These are phyloP conservation scores for Metschnikowia matae DNA, from an alignment of 805 yeast species.

Conservation along the genomic window DNA sequence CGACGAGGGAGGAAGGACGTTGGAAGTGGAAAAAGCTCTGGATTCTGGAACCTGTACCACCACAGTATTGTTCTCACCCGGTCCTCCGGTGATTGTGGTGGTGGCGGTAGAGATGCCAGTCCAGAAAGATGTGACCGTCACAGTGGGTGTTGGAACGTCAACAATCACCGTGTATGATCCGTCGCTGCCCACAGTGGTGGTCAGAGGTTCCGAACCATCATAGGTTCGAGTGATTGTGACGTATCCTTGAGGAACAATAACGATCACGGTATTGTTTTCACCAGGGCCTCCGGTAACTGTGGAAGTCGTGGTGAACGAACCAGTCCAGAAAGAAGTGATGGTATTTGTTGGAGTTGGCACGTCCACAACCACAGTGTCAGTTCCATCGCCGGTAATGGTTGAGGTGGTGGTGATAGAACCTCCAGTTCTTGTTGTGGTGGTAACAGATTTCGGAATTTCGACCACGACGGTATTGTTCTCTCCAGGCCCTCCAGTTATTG, in stretches of 20 bases:
- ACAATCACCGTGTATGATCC: slow-evolving; percentile 6
- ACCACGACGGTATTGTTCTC: slow-evolving; percentile 11
- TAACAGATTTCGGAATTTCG: no score
- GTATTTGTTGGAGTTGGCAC: slow-evolving; percentile 7
- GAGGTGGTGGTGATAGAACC: neutral
- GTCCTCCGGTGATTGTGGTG: slow-evolving; percentile 1
- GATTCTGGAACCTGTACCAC: slow-evolving; percentile 11
- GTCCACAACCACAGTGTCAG: slow-evolving; percentile 7
- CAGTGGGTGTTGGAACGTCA: slow-evolving; percentile 14
- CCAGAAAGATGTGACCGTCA: slow-evolving; percentile 6
- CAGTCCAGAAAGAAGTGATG: slow-evolving; percentile 3
- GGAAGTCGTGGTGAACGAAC: slow-evolving; percentile 2
- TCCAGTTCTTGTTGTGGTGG: no score
- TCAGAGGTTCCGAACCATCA: slow-evolving; percentile 5
- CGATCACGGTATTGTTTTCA: slow-evolving; percentile 13
- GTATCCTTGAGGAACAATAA: slow-evolving; percentile 5
- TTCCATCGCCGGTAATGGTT: slow-evolving; percentile 5
- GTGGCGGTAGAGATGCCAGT: neutral
- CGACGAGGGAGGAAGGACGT: neutral
- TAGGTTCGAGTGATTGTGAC: slow-evolving; percentile 10
- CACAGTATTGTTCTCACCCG: slow-evolving; percentile 8
- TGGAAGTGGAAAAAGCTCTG: neutral
- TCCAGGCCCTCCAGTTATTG: slow-evolving; percentile 5
- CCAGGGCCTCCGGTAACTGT: slow-evolving; percentile 8
- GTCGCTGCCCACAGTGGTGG: slow-evolving; percentile 3